Conservation (phyloP, 371 early-diverging fungal genomes). For the Synchytrium microbalum region DNA sequence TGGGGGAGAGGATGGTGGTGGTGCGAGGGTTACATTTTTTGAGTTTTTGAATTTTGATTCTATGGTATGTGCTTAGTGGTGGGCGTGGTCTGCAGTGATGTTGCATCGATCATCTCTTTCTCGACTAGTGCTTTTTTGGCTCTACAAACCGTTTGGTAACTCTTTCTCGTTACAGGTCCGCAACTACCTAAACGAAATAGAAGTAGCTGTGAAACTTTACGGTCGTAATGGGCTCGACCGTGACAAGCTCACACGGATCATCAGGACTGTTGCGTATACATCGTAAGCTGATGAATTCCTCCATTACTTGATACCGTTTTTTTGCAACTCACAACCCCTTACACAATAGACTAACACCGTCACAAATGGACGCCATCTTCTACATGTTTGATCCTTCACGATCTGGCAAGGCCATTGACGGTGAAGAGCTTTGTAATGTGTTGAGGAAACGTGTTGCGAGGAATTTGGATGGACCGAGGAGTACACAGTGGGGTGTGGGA, state of each 20-base stretch:
- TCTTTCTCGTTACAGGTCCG: not conserved
- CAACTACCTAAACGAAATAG: not conserved
- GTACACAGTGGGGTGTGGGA: not conserved
- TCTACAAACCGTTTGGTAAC: too few species aligned
- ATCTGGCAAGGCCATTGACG: not conserved
- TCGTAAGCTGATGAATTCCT: not conserved
- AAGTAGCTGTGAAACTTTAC: not conserved
- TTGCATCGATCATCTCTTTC: too few species aligned
- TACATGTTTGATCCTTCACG: not conserved
- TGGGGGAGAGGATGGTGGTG: not conserved
- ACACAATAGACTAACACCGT: not conserved
- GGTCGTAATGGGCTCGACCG: not conserved
- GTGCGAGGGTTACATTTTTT: not conserved
- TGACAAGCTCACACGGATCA: not conserved
- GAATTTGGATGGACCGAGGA: not conserved
- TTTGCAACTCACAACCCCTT: not conserved
- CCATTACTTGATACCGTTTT: not conserved
- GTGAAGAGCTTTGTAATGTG: not conserved
- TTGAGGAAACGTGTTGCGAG: not conserved
- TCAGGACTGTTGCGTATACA: not conserved
- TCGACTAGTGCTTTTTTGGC: too few species aligned
- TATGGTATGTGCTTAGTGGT: not conserved
- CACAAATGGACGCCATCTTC: not conserved
- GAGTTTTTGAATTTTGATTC: not conserved
- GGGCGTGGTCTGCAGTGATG: not conserved